Evolutionary conservation across 306 rosid species (phyloP), one percentile per base, ranked within the genome.

Genomic region (Canavalia gladiata): DNA sequence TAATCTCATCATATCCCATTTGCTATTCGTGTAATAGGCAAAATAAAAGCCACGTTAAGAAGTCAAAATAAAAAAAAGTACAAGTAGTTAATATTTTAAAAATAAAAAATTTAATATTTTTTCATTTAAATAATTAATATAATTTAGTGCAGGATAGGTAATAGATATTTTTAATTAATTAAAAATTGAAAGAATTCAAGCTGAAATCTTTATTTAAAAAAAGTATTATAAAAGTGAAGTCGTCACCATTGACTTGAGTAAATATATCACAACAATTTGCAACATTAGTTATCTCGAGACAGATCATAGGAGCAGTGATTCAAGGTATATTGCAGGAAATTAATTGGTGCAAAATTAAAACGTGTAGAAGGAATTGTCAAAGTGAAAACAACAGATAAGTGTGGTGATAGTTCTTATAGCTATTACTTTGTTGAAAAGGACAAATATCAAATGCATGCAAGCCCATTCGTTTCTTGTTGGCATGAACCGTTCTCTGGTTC

Each of bases 361-460:
- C 45, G 65, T 68, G 49, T 1, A 33, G 49, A 43, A 68, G 76
- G 33, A 70, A 2, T 70, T 70, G 64, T 70, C 54, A 79, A 70
- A 28, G 72, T 47, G 72, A 77, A 43, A 72, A 12, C 59, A 4
- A 72, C 1, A 56, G 70, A 75, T 45, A 6, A 13, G 5, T 8
- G 39, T 41, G 4, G 46, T 4, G 39, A 41, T 60, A 9, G 5
- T 9, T 31, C 9, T 11, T 52, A 52, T 49, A 49, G 45, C 46
- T 70, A 25, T 29, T 9, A 2, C 77, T 8, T 25, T 4, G 31
- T 54, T 41, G 78, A 28, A 56, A 29, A 39, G 4, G 66, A 49
- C 60, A 70, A 9, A 18, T 4, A 4, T 0, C 34, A 8, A 2
- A 37, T 37, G 4, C 41, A 35, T 5, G 46, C 1, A 4, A 47